Conservation (phyloP, 2,329 filamentous ascomycete genomes). For the Tympanopsis confertula region DNA sequence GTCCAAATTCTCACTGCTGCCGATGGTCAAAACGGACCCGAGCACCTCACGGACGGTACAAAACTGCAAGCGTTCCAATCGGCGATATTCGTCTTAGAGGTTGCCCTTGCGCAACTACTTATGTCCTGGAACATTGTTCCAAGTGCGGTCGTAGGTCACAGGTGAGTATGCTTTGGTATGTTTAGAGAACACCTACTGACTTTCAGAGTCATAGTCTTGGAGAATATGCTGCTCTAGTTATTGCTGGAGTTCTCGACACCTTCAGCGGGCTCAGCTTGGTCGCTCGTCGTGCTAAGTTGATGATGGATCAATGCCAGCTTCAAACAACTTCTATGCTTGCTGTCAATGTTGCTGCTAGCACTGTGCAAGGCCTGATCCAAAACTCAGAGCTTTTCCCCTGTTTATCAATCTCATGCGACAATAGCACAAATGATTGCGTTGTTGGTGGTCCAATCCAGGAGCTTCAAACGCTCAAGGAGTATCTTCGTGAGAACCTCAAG, state of each 20-base stretch:
- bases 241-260: slow-evolving; percentile 8
- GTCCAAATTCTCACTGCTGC: slow-evolving; percentile 25
- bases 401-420: slow-evolving; percentile 15
- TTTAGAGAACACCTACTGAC: no score
- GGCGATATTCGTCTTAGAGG: slow-evolving; percentile 21
- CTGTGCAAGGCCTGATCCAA: slow-evolving; percentile 6
- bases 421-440: slow-evolving; percentile 15
- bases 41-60: slow-evolving; percentile 7
- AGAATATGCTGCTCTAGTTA: slow-evolving; percentile 12
- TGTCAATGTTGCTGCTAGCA: slow-evolving; percentile 4
- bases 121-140: slow-evolving; percentile 10
- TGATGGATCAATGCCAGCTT: slow-evolving; percentile 6
- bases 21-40: slow-evolving; percentile 5
- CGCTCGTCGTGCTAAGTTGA: slow-evolving; percentile 5
- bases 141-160: slow-evolving; percentile 10
- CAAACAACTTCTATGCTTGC: slow-evolving; percentile 9
- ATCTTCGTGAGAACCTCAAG: slow-evolving; percentile 5
- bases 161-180: slow-evolving; percentile 6
- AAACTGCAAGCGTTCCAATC: slow-evolving; percentile 12
- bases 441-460: slow-evolving; percentile 11
- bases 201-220: slow-evolving; percentile 8
- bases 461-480: slow-evolving; percentile 7
- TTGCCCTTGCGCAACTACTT: slow-evolving; percentile 14
- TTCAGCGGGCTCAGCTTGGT: slow-evolving; percentile 8
- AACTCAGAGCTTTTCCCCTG: slow-evolving; percentile 3